Percentiles rank a stretch among this genome's conserved stretches.
These are phyloP conservation scores for Pichia rugopelliculosa DNA, from an alignment of 805 yeast species.

Conservation along the genomic window DNA sequence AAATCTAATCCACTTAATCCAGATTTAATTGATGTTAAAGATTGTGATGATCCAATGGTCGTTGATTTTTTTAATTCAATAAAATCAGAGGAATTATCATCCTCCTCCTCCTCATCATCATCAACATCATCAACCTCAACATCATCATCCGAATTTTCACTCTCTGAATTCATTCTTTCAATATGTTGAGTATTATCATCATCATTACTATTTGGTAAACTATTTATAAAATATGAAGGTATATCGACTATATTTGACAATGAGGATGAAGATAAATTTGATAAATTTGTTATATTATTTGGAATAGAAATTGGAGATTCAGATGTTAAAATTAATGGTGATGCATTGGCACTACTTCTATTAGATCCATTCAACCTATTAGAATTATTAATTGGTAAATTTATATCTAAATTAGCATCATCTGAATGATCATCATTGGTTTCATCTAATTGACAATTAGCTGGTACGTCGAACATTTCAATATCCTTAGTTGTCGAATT, in stretches of 20 bases:
- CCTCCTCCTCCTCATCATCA: too few relatives aligned
- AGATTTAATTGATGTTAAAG: conserved; percentile 24
- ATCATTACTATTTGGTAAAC: conserved; percentile 1
- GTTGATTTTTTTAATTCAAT: conserved; percentile 11
- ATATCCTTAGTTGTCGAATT: conserved; percentile 14
- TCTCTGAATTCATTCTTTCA: background rate
- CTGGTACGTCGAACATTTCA: conserved; percentile 33
- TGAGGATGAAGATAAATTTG: background rate
- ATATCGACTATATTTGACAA: conserved; percentile 4
- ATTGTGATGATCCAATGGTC: conserved; percentile 16
- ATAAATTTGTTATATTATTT: background rate
- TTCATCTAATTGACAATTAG: conserved; percentile 30
- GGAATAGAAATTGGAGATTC: background rate
- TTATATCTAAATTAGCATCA: background rate
- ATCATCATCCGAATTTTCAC: background rate
- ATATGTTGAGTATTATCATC: conserved; percentile 1
- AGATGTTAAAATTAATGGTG: background rate
- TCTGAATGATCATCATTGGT: background rate
- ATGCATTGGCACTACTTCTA: background rate
- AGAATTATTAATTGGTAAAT: background rate
- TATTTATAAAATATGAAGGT: conserved; percentile 5
- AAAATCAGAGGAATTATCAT: background rate
- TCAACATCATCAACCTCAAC: too few relatives aligned
- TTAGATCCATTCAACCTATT: background rate
- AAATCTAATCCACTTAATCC: conserved; percentile 28